Base-by-base conservation (phyloP, 2,329 filamentous ascomycete species). In the Alternaria tenuissima region DNA sequence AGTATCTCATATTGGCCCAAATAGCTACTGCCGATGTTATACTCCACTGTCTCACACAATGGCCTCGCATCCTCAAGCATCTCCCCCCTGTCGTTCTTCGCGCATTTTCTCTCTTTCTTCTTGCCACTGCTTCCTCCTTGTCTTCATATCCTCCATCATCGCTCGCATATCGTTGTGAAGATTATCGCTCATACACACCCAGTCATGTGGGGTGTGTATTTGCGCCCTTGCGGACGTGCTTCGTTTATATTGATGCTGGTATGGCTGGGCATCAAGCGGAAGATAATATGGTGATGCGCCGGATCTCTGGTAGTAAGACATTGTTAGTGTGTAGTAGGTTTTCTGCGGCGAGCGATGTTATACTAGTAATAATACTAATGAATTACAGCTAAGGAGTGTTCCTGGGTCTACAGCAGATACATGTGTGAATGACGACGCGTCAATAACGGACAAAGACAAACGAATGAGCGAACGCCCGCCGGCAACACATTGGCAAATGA, bases 141-240 rank as follows among this genome's bases (percentile, higher is more conserved):
- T 39, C 30, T 41, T 28, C 54, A 63, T 63, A n/a, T 63, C 57
- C 8, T 57, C 39, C 24, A 32, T 39, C 58, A 63, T 41, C 6
- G 20, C 43, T 12, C 51, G 34, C 14, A 61, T 61, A 8, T 61
- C 51, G 14, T 58, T 39, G 11, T 52, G 51, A 7, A 63, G 58
- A 12, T 32, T 47, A 9, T 48, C 41, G 30, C 20, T 44, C 41
- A 61, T 43, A n/a, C 44, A 57, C 26, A 54, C 28, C 61, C 57
- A 63, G 22, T 61, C 49, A 8, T 41, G 42, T 1, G 22, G 16
- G 8, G 22, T 24, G 7, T 44, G 24, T 8, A 8, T 24, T 1
- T 30, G 14, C 4, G 12, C 32, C 5, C 54, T 16, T 14, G 49
- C 42, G 12, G 32, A 36, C 6, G 8, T n/a, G 32, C 52, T 44